phyloP scores from a whole-genome alignment of 768 basidiomycete species.

The Heimioporus sp. region DNA sequence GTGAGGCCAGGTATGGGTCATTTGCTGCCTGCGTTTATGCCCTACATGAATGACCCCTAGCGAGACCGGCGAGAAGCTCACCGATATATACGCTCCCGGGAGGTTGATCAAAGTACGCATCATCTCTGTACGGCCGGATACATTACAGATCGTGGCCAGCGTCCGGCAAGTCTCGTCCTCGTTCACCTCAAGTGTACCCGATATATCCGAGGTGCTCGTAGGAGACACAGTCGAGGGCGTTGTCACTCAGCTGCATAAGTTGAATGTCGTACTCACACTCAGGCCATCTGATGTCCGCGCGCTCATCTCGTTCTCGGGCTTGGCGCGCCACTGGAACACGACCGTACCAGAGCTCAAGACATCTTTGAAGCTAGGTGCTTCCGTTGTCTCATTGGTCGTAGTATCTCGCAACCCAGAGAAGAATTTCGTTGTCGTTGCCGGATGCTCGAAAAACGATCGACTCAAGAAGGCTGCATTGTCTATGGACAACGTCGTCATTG shows the following conservation, averaged over 20 bases:
- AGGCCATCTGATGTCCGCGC: slow-evolving; percentile 69
- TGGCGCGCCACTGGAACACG: slow-evolving; percentile 77
- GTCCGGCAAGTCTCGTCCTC: slow-evolving; percentile 72
- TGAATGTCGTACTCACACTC: slow-evolving; percentile 75
- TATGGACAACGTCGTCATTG: slow-evolving; percentile 64
- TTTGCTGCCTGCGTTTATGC: neutral
- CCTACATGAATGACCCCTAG: slow-evolving; percentile 37
- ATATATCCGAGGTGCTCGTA: slow-evolving; percentile 74
- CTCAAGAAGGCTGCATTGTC: slow-evolving; percentile 52
- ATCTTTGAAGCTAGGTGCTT: slow-evolving; percentile 64
- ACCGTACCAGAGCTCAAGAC: slow-evolving; percentile 63
- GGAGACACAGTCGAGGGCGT: slow-evolving; percentile 70
- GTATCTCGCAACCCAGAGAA: slow-evolving; percentile 86
- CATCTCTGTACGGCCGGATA: slow-evolving; percentile 55
- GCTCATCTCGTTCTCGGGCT: slow-evolving; percentile 81
- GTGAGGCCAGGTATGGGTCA: slow-evolving; percentile 71
- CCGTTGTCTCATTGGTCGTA: slow-evolving; percentile 77
- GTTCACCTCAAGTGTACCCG: slow-evolving; percentile 46
- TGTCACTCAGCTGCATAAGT: slow-evolving; percentile 81
- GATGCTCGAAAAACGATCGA: slow-evolving; percentile 57
- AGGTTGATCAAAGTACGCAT: slow-evolving; percentile 86
- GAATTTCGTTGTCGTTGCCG: slow-evolving; percentile 82
- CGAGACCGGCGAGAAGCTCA: slow-evolving; percentile 59
- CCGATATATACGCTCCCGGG: slow-evolving; percentile 70
- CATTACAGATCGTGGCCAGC: slow-evolving; percentile 74